These are phyloP conservation scores for Lavandula angustifolia DNA, from an alignment of 257 asterid species.

Conservation along the genomic window DNA sequence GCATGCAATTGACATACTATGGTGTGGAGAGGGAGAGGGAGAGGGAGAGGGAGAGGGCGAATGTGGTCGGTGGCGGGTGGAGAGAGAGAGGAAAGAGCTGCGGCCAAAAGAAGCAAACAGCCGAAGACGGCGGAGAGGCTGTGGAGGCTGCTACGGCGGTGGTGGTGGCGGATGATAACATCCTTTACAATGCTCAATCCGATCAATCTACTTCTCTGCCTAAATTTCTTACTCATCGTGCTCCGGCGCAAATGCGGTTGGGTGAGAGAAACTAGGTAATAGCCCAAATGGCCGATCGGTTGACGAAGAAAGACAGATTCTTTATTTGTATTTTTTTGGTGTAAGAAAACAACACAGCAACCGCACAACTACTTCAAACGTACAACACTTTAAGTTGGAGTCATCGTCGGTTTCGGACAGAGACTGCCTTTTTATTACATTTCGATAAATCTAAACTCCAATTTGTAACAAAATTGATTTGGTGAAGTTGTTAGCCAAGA, in stretches of 20 bases:
- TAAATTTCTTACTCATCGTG: constrained; percentile 45
- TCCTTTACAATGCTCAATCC: constrained; percentile 42
- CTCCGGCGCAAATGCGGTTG: background rate
- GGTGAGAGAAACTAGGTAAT: background rate
- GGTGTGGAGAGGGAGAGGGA: constrained; percentile 23
- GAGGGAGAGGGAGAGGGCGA: constrained; percentile 8
- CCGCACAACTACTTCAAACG: constrained; percentile 28
- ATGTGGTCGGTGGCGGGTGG: constrained; percentile 36
- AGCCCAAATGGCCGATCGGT: background rate
- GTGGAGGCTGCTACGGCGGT: constrained; percentile 42
- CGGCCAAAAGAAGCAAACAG: constrained; percentile 42
- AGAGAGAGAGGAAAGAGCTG: constrained; percentile 39
- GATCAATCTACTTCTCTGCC: constrained; percentile 27
- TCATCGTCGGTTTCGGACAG: constrained; percentile 14
- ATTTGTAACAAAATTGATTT: constrained; percentile 8
- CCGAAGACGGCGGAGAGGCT: constrained; percentile 43
- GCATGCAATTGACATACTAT: constrained; percentile 23
- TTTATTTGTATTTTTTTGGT: background rate
- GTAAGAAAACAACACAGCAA: constrained; percentile 15
- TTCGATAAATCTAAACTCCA: too few relatives aligned
- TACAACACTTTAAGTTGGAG: constrained; percentile 16
- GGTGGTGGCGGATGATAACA: constrained; percentile 40
- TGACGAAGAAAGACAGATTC: background rate
- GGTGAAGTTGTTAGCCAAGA: background rate
- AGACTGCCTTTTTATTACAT: background rate